These are phyloP conservation scores for Harrya chromipes DNA, from an alignment of 768 basidiomycete species.

Conservation along the genomic window DNA sequence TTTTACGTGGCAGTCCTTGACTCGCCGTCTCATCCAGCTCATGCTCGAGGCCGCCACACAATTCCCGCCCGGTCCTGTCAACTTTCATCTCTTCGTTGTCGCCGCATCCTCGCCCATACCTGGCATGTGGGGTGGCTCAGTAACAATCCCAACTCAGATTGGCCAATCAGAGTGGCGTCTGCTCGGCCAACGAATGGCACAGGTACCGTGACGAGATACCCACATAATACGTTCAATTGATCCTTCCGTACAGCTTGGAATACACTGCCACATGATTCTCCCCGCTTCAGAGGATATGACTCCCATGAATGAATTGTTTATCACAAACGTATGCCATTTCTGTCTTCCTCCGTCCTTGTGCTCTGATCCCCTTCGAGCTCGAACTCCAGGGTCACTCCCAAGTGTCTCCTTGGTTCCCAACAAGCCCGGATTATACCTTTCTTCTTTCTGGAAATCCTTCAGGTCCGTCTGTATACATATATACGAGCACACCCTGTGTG, in stretches of 20 bases:
- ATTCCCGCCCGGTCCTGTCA: conserved; percentile 32
- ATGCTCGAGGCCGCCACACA: conserved; percentile 30
- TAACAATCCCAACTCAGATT: conserved; percentile 27
- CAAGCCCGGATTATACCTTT: conserved; percentile 36
- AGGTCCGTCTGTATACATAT: conserved; percentile 12
- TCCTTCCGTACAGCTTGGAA: conserved; percentile 40
- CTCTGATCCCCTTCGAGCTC: conserved; percentile 16
- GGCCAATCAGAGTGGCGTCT: conserved; percentile 39
- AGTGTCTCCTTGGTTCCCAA: conserved; percentile 39
- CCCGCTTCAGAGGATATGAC: conserved; percentile 45
- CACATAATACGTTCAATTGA: conserved; percentile 14
- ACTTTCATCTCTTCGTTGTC: conserved; percentile 52
- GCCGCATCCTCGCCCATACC: conserved; percentile 47
- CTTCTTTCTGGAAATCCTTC: conserved; percentile 43
- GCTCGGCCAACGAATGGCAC: conserved; percentile 42
- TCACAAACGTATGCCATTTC: conserved; percentile 37
- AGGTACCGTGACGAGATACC: conserved; percentile 35
- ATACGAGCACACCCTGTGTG: not conserved
- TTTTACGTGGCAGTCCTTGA: not conserved
- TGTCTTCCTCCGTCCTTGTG: not conserved
- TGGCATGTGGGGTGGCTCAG: conserved; percentile 24
- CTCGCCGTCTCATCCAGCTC: conserved; percentile 11
- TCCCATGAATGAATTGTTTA: conserved; percentile 47
- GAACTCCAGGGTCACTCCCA: conserved; percentile 22
- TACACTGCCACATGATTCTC: conserved; percentile 58